phyloP scores from a whole-genome alignment of 1,284 basidiomycete species.

The Singerocomus inundabilis region DNA sequence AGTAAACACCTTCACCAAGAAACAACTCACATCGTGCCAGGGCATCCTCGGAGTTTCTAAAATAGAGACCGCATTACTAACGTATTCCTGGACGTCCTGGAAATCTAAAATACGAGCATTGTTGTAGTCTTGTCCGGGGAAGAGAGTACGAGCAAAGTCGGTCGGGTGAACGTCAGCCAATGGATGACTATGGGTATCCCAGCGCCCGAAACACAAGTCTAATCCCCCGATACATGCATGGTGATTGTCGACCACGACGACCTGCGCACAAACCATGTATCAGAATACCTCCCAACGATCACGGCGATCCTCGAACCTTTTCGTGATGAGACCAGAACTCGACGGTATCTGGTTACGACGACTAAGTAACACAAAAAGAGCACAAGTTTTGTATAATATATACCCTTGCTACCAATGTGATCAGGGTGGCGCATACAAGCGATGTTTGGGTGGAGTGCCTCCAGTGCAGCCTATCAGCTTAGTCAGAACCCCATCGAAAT shows the following conservation, averaged over 20 bases:
- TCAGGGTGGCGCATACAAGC: conserved; percentile 86
- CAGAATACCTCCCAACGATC: neutral
- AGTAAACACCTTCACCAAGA: neutral
- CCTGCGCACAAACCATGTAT: conserved; percentile 35
- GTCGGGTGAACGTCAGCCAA: conserved; percentile 89
- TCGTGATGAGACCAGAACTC: conserved; percentile 87
- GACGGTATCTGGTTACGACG: conserved; percentile 51
- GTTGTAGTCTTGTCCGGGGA: conserved; percentile 94
- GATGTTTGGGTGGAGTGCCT: conserved; percentile 84
- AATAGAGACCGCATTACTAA: conserved; percentile 71
- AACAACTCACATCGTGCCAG: conserved; percentile 76
- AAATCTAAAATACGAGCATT: conserved; percentile 83
- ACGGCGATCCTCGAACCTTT: conserved; percentile 38
- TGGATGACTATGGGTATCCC: conserved; percentile 87
- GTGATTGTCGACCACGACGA: conserved; percentile 86
- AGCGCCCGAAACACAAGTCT: conserved; percentile 92
- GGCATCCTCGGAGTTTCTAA: conserved; percentile 81
- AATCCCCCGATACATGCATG: conserved; percentile 81
- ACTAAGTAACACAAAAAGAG: neutral
- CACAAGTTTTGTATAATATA: neutral
- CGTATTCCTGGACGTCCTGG: conserved; percentile 77
- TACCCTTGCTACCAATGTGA: conserved; percentile 80
- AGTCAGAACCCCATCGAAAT: neutral
- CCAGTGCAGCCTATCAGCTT: conserved; percentile 60
- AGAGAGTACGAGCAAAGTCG: conserved; percentile 76